Percentiles rank a stretch among this genome's conserved stretches.
Conservation (phyloP, 257 asterid genomes). For the Cordia subcordata region DNA sequence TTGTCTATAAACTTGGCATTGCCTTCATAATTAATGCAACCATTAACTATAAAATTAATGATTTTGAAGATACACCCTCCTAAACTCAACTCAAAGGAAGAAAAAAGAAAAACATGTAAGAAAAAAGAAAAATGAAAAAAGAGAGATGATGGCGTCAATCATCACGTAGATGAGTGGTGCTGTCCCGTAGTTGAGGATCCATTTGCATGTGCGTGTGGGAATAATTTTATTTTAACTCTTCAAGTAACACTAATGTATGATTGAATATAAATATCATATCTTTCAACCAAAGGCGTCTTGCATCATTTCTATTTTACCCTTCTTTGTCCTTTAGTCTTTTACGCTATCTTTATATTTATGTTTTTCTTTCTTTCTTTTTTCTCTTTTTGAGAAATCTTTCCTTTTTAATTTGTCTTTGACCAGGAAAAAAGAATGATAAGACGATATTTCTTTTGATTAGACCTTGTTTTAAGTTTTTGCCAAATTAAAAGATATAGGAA, state of each 20-base stretch:
- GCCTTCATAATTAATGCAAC: too few species aligned
- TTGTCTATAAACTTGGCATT: too few species aligned
- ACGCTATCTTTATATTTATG: too few species aligned
- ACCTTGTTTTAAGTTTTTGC: too few species aligned
- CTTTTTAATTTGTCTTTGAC: not conserved
- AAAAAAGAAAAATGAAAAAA: conserved; percentile 17
- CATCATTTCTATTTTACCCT: conserved; percentile 26
- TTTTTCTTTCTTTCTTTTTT: too few species aligned
- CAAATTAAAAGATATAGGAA: too few species aligned
- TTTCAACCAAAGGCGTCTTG: conserved; percentile 17
- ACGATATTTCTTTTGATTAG: too few species aligned
- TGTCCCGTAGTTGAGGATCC: conserved; percentile 41
- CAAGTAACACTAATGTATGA: conserved; percentile 13
- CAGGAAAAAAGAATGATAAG: too few species aligned
- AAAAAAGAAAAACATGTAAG: not conserved
- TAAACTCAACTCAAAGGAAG: not conserved
- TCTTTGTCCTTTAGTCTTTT: conserved; percentile 21
- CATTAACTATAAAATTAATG: too few species aligned
- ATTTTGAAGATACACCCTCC: not conserved
- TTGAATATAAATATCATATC: conserved; percentile 6
- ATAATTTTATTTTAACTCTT: conserved; percentile 17
- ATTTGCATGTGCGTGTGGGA: conserved; percentile 42
- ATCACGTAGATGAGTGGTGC: conserved; percentile 26
- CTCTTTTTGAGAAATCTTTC: too few species aligned
- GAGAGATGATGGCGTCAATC: conserved; percentile 29